Base-by-base conservation (phyloP, 202 grass and related monocot genomes). In the Zoysia matrella region DNA sequence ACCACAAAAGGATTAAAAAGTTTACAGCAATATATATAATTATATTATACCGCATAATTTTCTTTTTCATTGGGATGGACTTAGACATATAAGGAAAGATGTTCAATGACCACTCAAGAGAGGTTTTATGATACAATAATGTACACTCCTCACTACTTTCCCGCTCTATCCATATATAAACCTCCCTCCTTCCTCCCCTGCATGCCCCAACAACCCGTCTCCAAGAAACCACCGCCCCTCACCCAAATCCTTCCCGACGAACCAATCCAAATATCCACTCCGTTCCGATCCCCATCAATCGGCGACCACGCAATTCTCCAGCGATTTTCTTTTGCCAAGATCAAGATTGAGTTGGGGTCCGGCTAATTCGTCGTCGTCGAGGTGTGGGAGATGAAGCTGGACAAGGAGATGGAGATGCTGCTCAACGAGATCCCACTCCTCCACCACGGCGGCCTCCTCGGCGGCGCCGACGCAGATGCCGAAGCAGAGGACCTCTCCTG, bases 331-430 rank as follows among this genome's bases (percentile, higher is more conserved):
- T 14, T 6, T 6, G 7, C 2, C n/a, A 44, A 14, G 4, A 42
- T 11, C 54, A 49, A 63, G 79, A 75, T 86, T 56, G 2, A 11
- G 55, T 69, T 60, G 3, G 14, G 57, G 22, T 22, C 22, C 22
- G 22, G 22, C 45, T 8, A 9, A 11, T 50, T 58, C 69, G 5
- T 41, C 44, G 4, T 22, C 22, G 22, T 22, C 22, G 61, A 16
- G 14, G 9, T 0, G 51, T 61, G 11, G 63, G 46, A 55, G 50
- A 88, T 84, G 86, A 87, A 92, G 73, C 57, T 91, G 7, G 92
- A 92, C 43, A 79, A 51, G 86, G 95, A 98, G 85, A 94, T 94
- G 86, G 95, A 98, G 75, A 77, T 91, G 75, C 83, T 94, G 47
- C 85, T 98, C 47, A 76, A 98, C 48, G 92, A 98, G 84, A 98